Conservation (phyloP, 129 eudicot genomes). For the Daucus carota region DH1_v3.0 NC_030389.2:41962501-41963000, state of each 20-base stretch:
- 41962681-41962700: slow-evolving; percentile 26
- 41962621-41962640: slow-evolving; percentile 35
- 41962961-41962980: slow-evolving; percentile 16
- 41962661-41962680: slow-evolving; percentile 42
- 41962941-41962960: slow-evolving; percentile 33
- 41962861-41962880: slow-evolving; percentile 22
- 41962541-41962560: slow-evolving; percentile 31
- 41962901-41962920: slow-evolving; percentile 21
- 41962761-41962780: slow-evolving; percentile 19
- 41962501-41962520: slow-evolving; percentile 28
- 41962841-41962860: slow-evolving; percentile 18
- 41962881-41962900: slow-evolving; percentile 22
- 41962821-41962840: slow-evolving; percentile 17
- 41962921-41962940: slow-evolving; percentile 56
- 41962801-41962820: slow-evolving; percentile 13
- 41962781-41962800: not conserved
- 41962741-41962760: slow-evolving; percentile 18
- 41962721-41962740: slow-evolving; percentile 19
- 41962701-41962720: slow-evolving; percentile 26
- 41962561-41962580: slow-evolving; percentile 26
- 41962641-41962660: slow-evolving; percentile 44
- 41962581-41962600: slow-evolving; percentile 36
- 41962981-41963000: slow-evolving; percentile 19
- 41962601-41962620: slow-evolving; percentile 28
- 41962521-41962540: slow-evolving; percentile 19